Percentiles rank a stretch among this genome's conserved stretches.
phyloP scores from a whole-genome alignment of 2,329 filamentous ascomycete species.

The Claviceps cyperi region DNA sequence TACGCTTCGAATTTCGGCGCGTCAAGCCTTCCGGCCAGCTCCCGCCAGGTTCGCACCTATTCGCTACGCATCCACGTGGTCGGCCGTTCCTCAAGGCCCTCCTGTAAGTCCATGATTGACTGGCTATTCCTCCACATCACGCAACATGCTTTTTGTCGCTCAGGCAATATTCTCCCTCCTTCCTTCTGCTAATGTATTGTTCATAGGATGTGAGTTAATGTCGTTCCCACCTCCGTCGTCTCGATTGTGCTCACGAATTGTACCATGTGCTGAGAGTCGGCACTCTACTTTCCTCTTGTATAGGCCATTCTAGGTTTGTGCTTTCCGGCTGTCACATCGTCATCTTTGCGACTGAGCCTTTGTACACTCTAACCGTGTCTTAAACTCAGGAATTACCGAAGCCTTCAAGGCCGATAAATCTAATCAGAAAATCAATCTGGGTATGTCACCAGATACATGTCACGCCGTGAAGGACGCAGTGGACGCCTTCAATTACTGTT shows the following conservation, averaged over 20 bases:
- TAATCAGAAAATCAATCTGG: constrained; percentile 94
- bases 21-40: constrained; percentile 31
- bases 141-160: not conserved
- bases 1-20: constrained; percentile 36
- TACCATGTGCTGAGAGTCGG: not conserved
- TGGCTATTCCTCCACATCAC: not conserved
- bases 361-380: constrained; percentile 11
- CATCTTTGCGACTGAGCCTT: not conserved
- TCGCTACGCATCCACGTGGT: constrained; percentile 67
- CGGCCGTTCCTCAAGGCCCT: constrained; percentile 83
- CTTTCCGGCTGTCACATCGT: constrained; percentile 2
- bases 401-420: constrained; percentile 96
- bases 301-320: constrained; percentile 63
- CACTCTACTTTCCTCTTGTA: not conserved
- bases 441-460: constrained; percentile 30
- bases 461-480: not conserved
- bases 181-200: not conserved
- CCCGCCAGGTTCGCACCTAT: constrained; percentile 26
- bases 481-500: not conserved
- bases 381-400: constrained; percentile 66
- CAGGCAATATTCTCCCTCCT: not conserved
- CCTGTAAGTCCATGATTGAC: constrained; percentile 50
- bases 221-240: not conserved
- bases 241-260: not conserved
- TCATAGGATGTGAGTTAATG: constrained; percentile 9